Conservation (phyloP, 108 stramenopile genomes). For the Hondaea fermentalgiana region DNA sequence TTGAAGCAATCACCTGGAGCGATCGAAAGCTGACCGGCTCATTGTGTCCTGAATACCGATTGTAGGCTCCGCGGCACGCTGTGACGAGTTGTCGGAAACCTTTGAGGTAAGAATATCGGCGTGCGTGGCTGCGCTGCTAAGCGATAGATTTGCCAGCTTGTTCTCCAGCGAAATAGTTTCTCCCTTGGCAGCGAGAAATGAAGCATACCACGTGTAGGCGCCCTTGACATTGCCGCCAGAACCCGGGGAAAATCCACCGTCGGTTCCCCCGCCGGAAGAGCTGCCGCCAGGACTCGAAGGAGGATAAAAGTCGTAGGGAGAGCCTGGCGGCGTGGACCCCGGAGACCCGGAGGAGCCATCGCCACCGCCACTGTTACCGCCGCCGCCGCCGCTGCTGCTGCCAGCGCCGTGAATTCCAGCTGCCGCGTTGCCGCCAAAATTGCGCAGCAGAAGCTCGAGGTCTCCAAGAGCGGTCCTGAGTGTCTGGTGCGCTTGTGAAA, state of each 20-base stretch:
- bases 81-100: background rate
- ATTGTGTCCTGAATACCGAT: background rate
- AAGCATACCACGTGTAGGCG: background rate
- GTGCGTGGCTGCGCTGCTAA: background rate
- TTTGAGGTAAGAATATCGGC: background rate
- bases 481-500: background rate
- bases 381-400: background rate
- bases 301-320: background rate
- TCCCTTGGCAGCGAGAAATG: background rate
- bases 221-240: background rate
- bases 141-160: background rate
- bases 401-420: background rate
- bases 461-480: background rate
- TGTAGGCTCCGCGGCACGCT: background rate
- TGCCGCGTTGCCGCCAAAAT: background rate
- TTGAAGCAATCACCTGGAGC: background rate
- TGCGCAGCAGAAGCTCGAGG: background rate
- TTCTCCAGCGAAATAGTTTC: background rate
- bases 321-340: background rate
- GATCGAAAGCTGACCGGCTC: background rate
- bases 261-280: background rate
- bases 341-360: background rate
- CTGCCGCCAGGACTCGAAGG: background rate
- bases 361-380: background rate
- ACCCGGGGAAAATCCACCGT: background rate